phyloP scores from a whole-genome alignment of 352 stramenopile species.

The Globisporangium cederbergense region DNA sequence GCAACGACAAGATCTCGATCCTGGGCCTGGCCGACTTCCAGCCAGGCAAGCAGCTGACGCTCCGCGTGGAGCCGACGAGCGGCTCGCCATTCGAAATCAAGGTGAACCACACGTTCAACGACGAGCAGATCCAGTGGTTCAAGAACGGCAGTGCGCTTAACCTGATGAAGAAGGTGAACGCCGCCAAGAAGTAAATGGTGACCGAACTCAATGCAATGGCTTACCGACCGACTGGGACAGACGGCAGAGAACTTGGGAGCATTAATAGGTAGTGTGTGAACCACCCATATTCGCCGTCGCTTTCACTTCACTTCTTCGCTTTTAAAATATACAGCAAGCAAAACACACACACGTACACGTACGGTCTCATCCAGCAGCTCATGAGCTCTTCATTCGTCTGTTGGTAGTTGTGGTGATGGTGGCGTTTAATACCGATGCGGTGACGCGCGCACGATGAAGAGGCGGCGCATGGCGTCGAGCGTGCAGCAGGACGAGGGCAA shows the following conservation, averaged over 20 bases:
- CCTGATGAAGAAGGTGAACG: constrained; percentile 92
- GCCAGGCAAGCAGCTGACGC: constrained; percentile 83
- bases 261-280: constrained; percentile 13
- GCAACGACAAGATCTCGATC: constrained; percentile 91
- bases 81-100: constrained; percentile 83
- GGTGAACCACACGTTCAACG: constrained; percentile 94
- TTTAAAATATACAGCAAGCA: constrained; percentile 30
- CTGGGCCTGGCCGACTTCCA: constrained; percentile 80
- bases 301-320: constrained; percentile 29
- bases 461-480: constrained; percentile 21
- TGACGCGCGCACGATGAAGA: constrained; percentile 29
- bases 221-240: background rate
- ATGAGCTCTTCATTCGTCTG: background rate
- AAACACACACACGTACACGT: constrained; percentile 17
- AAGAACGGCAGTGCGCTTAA: constrained; percentile 92
- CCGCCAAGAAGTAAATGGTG: constrained; percentile 22
- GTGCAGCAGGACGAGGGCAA: constrained; percentile 31
- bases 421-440: constrained; percentile 17
- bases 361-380: background rate
- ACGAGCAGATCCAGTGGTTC: constrained; percentile 95
- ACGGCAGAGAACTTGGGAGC: constrained; percentile 8
- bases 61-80: constrained; percentile 71
- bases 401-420: background rate
- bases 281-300: constrained; percentile 13
- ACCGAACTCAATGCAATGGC: background rate